phyloP scores from a whole-genome alignment of 345 rosid genomes.

The Gossypium turneri region DNA sequence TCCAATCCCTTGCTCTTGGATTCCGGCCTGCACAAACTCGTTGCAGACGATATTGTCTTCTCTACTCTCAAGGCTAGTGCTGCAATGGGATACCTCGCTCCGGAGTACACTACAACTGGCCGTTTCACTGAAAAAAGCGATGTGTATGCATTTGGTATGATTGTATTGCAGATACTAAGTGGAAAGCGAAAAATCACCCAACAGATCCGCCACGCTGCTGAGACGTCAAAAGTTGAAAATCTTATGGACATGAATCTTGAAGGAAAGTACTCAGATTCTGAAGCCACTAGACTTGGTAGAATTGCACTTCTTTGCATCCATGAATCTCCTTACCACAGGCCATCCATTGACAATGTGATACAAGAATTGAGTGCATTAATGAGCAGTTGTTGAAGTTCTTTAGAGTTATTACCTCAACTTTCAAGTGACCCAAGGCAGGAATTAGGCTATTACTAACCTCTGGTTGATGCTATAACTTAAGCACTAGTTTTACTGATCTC shows the following conservation, averaged over 20 bases:
- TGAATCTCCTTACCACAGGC: conserved; percentile 71
- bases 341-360: conserved; percentile 59
- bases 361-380: conserved; percentile 48
- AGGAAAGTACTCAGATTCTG: conserved; percentile 46
- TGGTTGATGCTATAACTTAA: conserved; percentile 14
- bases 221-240: conserved; percentile 46
- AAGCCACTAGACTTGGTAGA: conserved; percentile 54
- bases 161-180: conserved; percentile 64
- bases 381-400: conserved; percentile 22
- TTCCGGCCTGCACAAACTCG: conserved; percentile 86
- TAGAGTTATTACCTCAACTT: conserved; percentile 27
- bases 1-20: conserved; percentile 69
- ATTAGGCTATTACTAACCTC: conserved; percentile 17
- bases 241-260: conserved; percentile 66
- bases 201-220: conserved; percentile 42
- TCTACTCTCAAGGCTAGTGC: conserved; percentile 91
- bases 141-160: conserved; percentile 79
- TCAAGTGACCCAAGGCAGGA: conserved; percentile 24
- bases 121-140: conserved; percentile 89
- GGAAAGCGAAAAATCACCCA: conserved; percentile 62
- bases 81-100: conserved; percentile 97
- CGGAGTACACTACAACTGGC: conserved; percentile 88
- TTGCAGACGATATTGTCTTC: conserved; percentile 82
- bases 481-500: not conserved
- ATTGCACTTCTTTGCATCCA: conserved; percentile 69